phyloP scores from a whole-genome alignment of 1,284 basidiomycete species.

The Cryptococcus sp. region DNA sequence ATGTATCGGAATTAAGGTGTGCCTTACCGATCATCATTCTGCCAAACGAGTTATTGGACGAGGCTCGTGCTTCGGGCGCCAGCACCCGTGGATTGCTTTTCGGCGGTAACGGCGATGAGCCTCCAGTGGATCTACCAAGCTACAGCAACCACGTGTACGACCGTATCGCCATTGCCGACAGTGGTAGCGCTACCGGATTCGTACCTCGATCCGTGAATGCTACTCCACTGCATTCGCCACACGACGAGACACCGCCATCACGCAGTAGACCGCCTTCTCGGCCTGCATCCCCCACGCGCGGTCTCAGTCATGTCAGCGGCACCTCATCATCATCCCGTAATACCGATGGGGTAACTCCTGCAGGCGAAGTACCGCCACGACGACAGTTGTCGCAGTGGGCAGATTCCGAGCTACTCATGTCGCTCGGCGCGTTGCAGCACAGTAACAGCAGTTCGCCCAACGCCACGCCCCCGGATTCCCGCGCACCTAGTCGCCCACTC shows the following conservation, averaged over 20 bases:
- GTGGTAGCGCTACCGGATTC: slow-evolving; percentile 46
- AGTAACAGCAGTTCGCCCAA: slow-evolving; percentile 40
- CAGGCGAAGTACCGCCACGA: slow-evolving; percentile 47
- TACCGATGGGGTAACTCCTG: slow-evolving; percentile 16
- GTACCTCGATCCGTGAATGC: slow-evolving; percentile 27
- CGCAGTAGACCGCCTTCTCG: slow-evolving; percentile 47
- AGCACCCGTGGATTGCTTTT: slow-evolving; percentile 70
- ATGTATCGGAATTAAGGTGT: slow-evolving; percentile 86
- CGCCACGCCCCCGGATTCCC: slow-evolving; percentile 48
- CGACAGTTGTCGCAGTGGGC: slow-evolving; percentile 69
- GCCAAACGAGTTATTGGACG: slow-evolving; percentile 68
- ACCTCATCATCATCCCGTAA: slow-evolving; percentile 10
- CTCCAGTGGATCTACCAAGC: slow-evolving; percentile 75
- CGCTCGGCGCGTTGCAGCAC: slow-evolving; percentile 56
- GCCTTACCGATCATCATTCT: slow-evolving; percentile 84
- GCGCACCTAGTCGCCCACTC: slow-evolving; percentile 40
- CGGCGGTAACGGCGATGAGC: slow-evolving; percentile 59
- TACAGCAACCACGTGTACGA: slow-evolving; percentile 87
- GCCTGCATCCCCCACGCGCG: slow-evolving; percentile 42
- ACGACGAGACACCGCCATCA: slow-evolving; percentile 34
- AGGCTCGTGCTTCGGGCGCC: slow-evolving; percentile 70
- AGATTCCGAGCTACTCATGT: slow-evolving; percentile 75
- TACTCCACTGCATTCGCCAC: slow-evolving; percentile 31
- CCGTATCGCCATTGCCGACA: slow-evolving; percentile 77
- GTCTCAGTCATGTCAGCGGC: slow-evolving; percentile 9